Evolutionary conservation across 495 filamentous ascomycete genomes (phyloP).

Genomic region (Penicillium salamii): DNA sequence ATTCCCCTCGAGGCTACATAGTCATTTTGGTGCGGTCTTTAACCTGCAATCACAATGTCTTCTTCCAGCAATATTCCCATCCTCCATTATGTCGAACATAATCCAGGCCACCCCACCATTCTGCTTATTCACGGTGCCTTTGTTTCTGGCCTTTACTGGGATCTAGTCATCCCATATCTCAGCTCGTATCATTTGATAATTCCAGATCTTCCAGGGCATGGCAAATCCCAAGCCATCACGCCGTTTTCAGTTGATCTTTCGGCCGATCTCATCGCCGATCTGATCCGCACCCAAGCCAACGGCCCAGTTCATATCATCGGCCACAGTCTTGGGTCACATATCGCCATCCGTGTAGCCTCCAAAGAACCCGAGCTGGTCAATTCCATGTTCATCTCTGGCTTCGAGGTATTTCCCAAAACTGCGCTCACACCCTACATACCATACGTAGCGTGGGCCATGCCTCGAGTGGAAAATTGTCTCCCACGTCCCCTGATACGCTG

Average conservation of each 20-base stretch:
- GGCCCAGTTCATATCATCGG: constrained; percentile 11
- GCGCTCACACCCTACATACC: neutral
- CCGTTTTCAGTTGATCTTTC: constrained; percentile 12
- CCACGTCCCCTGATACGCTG: constrained; percentile 1
- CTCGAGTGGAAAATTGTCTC: constrained; percentile 7
- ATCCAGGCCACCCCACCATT: constrained; percentile 8
- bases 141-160: constrained; percentile 9
- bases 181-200: constrained; percentile 14
- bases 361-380: constrained; percentile 1
- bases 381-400: constrained; percentile 5
- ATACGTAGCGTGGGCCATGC: constrained; percentile 8
- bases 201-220: constrained; percentile 19
- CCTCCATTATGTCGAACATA: neutral
- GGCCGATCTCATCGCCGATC: neutral
- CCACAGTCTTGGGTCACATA: constrained; percentile 14
- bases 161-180: constrained; percentile 12
- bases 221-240: constrained; percentile 8
- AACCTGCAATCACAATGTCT: neutral
- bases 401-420: neutral
- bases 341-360: constrained; percentile 11
- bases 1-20: no score
- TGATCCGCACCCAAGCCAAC: constrained; percentile 9
- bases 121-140: constrained; percentile 20
- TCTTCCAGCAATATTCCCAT: neutral
- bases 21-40: neutral